Base-by-base conservation (phyloP, 2,329 filamentous ascomycete genomes). In the Cryphonectria parasitica region DNA sequence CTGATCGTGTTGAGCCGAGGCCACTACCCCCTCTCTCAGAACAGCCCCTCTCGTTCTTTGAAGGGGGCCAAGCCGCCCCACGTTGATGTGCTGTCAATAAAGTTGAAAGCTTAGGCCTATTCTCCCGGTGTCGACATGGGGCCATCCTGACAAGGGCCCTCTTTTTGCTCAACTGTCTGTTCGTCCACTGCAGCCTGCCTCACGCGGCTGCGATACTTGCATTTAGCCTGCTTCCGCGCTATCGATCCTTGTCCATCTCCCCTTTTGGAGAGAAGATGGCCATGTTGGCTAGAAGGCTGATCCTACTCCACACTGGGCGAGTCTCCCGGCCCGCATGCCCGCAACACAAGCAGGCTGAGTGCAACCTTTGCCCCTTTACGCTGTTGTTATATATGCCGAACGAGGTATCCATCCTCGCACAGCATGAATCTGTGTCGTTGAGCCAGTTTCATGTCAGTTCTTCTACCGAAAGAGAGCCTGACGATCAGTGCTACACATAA, bases 291-390 rank as follows among this genome's bases (percentile, higher is more conserved):
- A 65, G 60, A 63, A 64, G 66, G 69, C 60, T 45, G 60, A 70
- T 70, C 69, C 62, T 68, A 70, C 63, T 64, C 63, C 34, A 22
- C 10, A 6, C 25, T 60, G 63, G 64, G 49, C 69, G 56, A 45
- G 45, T 49, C 31, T 68, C 36, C 60, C 69, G 69, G 69, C 61
- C 69, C 69, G 69, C 28, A 61, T 56, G 69, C 66, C 66, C 69
- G 69, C 36, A 5, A 5, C 22, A 39, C 63, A 43, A 10, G 52
- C 45, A 66, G 61, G 43, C 28, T 36, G n/a, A n/a, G n/a, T 25
- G 45, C 45, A 11, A n/a, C 45, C 22, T 49, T 11, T n/a, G 45
- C 7, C 36, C 31, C 39, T 39, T 10, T 56, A 61, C 68, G 63
- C 65, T 34, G 41, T 49, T n/a, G 63, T 65, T 71, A 71, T 68